These are phyloP conservation scores for Penicillium ochrochloron DNA, from an alignment of 495 filamentous ascomycete genomes.

Conservation along the genomic window DNA sequence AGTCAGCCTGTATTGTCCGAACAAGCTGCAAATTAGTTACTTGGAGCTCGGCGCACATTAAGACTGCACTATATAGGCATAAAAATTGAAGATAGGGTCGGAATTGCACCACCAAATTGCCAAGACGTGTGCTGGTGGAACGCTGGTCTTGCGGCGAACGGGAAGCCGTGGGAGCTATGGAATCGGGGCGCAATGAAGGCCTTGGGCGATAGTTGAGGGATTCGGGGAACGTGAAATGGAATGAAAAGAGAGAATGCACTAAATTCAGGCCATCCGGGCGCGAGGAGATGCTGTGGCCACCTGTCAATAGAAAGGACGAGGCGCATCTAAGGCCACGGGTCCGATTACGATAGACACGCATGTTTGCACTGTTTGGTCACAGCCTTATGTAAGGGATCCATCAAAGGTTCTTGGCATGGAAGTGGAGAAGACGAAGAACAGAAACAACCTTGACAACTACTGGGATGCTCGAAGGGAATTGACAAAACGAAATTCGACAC, in stretches of 20 bases:
- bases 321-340: slow-evolving; percentile 37
- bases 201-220: slow-evolving; percentile 1
- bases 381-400: slow-evolving; percentile 19
- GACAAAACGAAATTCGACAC: too few species aligned
- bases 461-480: too few species aligned
- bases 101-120: slow-evolving; percentile 22
- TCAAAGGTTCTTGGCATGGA: too few species aligned
- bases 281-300: slow-evolving; percentile 42
- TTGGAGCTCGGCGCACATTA: slow-evolving; percentile 7
- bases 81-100: background rate
- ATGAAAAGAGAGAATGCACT: slow-evolving; percentile 14
- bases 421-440: too few species aligned
- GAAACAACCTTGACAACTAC: too few species aligned
- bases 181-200: slow-evolving; percentile 15
- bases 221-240: slow-evolving; percentile 1
- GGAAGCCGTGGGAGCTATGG: slow-evolving; percentile 20
- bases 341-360: slow-evolving; percentile 24
- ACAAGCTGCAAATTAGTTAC: background rate
- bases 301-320: slow-evolving; percentile 43
- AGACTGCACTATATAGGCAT: slow-evolving; percentile 20
- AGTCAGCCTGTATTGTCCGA: slow-evolving; percentile 18
- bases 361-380: slow-evolving; percentile 32
- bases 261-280: slow-evolving; percentile 28
- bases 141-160: slow-evolving; percentile 29
- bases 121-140: slow-evolving; percentile 29